phyloP scores from a whole-genome alignment of 441 rosid species.

The Brassica hybrid region DNA sequence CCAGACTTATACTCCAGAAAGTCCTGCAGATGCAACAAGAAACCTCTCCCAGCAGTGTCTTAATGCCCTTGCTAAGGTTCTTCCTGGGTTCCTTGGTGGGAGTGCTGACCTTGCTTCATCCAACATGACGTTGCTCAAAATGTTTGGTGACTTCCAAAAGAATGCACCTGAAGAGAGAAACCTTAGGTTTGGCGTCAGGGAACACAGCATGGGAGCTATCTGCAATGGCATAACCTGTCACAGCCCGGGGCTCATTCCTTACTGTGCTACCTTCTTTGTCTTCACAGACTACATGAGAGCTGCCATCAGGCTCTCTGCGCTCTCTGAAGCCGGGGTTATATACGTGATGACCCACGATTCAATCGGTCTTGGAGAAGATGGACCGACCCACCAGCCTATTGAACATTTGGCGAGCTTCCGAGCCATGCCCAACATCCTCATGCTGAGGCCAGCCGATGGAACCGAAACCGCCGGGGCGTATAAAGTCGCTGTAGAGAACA shows the following conservation, averaged over 20 bases:
- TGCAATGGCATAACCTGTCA: constrained; percentile 60
- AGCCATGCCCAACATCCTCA: constrained; percentile 88
- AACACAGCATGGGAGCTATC: constrained; percentile 63
- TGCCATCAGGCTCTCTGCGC: constrained; percentile 60
- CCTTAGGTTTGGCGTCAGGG: constrained; percentile 62
- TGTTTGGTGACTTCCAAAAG: constrained; percentile 59
- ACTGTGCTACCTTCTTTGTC: constrained; percentile 67
- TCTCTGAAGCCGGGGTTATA: constrained; percentile 60
- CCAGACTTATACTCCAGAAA: constrained; percentile 61
- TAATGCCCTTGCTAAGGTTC: constrained; percentile 56
- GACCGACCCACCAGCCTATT: constrained; percentile 94
- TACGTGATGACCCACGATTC: constrained; percentile 94
- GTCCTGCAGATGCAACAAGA: constrained; percentile 64
- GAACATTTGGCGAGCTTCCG: constrained; percentile 97
- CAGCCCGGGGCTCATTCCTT: constrained; percentile 59
- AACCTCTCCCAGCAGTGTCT: constrained; percentile 62
- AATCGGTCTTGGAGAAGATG: constrained; percentile 96
- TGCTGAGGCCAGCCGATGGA: constrained; percentile 96
- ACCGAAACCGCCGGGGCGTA: constrained; percentile 90
- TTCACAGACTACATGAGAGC: constrained; percentile 71
- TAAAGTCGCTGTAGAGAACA: constrained; percentile 69
- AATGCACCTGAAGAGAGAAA: constrained; percentile 59
- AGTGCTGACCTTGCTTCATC: constrained; percentile 69
- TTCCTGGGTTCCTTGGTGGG: constrained; percentile 64
- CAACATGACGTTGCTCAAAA: constrained; percentile 64